phyloP scores from a whole-genome alignment of 169 alveolate genomes.

The Plasmodium vivax region DNA sequence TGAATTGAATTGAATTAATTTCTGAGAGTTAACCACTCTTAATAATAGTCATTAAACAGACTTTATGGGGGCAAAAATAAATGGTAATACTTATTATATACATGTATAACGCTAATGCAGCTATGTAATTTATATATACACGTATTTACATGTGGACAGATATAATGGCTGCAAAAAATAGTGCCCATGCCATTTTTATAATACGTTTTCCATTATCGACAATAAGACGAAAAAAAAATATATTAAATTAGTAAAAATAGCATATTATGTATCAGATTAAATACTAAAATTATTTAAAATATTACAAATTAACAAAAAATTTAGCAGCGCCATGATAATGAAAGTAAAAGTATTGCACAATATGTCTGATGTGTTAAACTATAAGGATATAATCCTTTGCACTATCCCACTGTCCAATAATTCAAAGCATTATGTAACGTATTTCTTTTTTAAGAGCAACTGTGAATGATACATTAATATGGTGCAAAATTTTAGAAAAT shows the following conservation, averaged over 20 bases:
- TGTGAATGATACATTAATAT: not conserved
- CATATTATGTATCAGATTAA: not conserved
- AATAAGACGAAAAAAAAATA: not conserved
- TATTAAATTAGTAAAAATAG: not conserved
- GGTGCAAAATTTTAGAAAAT: not conserved
- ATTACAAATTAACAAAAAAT: too few species aligned
- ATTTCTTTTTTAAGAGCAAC: not conserved
- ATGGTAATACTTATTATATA: not conserved
- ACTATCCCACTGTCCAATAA: not conserved
- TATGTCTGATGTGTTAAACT: not conserved
- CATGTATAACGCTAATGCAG: too few species aligned
- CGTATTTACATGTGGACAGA: not conserved
- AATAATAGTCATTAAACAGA: not conserved
- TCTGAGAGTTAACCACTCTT: not conserved
- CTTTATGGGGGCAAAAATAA: not conserved
- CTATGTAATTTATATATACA: not conserved
- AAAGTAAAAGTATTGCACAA: not conserved
- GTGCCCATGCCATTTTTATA: not conserved
- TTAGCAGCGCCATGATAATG: not conserved
- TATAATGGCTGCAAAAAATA: not conserved
- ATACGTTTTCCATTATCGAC: not conserved
- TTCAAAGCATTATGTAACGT: not conserved
- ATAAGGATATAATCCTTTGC: not conserved
- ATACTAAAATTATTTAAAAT: not conserved
- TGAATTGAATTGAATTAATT: not conserved